A percentile compares a stretch with the other conserved stretches of the same genome.
These are phyloP conservation scores for Smithsoniella earleae DNA, from an alignment of 163 green algal species.

Conservation along the genomic window DNA sequence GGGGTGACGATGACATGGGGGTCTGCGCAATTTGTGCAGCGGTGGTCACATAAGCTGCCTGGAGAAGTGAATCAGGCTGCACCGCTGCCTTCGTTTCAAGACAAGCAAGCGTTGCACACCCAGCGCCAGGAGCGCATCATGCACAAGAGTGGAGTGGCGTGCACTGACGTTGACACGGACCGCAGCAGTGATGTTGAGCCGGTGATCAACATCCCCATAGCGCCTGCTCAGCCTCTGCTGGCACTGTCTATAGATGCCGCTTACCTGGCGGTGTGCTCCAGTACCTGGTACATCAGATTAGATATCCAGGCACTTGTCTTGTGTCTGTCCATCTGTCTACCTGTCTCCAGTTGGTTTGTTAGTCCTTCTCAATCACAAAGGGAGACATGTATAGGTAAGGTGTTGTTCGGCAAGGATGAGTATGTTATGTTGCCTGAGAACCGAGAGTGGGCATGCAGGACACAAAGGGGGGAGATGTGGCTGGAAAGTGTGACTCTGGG, in stretches of 20 bases:
- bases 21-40: constrained; percentile 21
- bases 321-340: no score
- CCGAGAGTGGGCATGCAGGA: no score
- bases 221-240: constrained; percentile 16
- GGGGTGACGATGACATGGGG: constrained; percentile 27
- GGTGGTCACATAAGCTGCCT: constrained; percentile 20
- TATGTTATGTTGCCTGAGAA: no score
- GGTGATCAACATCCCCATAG: constrained; percentile 22
- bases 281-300: neutral
- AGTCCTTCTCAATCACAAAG: no score
- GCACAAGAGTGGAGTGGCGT: neutral
- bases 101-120: neutral
- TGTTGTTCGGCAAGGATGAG: no score
- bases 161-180: neutral
- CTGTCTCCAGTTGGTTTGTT: no score
- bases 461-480: no score
- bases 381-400: no score
- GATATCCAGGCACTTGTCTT: no score
- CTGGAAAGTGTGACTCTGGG: no score
- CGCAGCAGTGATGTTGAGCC: neutral
- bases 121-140: constrained; percentile 4
- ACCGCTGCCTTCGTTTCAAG: constrained; percentile 11
- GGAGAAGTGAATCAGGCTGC: constrained; percentile 11
- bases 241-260: neutral
- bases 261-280: neutral